Evolutionary conservation across 2,329 filamentous ascomycete species (phyloP).

Genomic region (Lecanicillium sp.): DNA sequence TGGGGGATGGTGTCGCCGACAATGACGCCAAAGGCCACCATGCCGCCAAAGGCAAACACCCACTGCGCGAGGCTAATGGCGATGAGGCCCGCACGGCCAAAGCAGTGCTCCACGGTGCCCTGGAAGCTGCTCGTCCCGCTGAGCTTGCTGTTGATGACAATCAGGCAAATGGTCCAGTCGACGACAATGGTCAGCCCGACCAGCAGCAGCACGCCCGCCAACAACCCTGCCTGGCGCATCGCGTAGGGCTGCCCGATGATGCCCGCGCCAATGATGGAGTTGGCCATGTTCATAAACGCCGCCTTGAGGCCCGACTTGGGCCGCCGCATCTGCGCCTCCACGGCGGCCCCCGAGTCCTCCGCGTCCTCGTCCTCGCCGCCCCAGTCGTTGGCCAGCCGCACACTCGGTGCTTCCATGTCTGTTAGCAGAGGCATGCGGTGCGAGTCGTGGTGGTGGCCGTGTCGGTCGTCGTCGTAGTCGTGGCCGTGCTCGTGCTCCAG

Average conservation of each 20-base stretch:
- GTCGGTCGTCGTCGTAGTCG: constrained; percentile 33
- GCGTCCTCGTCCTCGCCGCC: constrained; percentile 33
- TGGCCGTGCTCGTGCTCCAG: constrained; percentile 1
- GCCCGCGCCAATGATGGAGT: constrained; percentile 82
- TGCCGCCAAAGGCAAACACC: constrained; percentile 97
- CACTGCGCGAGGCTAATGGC: constrained; percentile 89
- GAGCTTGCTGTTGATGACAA: constrained; percentile 95
- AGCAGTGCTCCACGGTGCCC: constrained; percentile 92
- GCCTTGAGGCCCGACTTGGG: constrained; percentile 80
- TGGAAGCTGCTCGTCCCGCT: constrained; percentile 93
- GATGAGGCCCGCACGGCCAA: constrained; percentile 77
- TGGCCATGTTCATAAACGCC: constrained; percentile 99
- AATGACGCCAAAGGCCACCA: constrained; percentile 97
- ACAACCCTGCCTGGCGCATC: constrained; percentile 82
- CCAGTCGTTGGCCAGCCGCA: constrained; percentile 53
- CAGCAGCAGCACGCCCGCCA: constrained; percentile 72
- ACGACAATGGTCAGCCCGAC: constrained; percentile 73
- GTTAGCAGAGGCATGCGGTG: constrained; percentile 69
- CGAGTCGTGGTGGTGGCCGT: constrained; percentile 33
- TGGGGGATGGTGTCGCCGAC: constrained; percentile 94
- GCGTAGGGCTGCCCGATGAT: constrained; percentile 88
- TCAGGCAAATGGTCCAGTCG: constrained; percentile 96
- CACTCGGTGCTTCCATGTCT: constrained; percentile 74
- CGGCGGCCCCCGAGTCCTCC: constrained; percentile 31
- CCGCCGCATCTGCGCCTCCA: constrained; percentile 48